Conservation (phyloP, 371 early-diverging fungal species). For the Parasitella parasitica region DNA sequence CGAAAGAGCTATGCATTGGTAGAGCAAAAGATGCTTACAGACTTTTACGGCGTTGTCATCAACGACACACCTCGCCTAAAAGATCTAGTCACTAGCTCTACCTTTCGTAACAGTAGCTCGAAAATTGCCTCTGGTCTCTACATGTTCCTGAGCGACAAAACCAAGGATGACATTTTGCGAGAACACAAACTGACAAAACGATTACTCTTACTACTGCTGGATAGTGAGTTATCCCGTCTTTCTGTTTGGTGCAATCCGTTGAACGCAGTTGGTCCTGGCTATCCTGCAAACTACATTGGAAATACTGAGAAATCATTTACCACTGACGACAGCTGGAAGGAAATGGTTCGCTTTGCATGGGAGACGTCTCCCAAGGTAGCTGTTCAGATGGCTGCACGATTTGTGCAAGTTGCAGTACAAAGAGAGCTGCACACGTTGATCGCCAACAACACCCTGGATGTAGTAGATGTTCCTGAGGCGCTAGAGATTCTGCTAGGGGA, state of each 20-base stretch:
- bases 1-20: constrained; percentile 65
- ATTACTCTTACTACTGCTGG: constrained; percentile 78
- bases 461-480: constrained; percentile 75
- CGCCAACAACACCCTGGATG: constrained; percentile 65
- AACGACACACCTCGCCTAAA: constrained; percentile 62
- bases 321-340: constrained; percentile 69
- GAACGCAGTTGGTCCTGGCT: constrained; percentile 44
- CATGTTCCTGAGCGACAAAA: constrained; percentile 47
- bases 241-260: constrained; percentile 83
- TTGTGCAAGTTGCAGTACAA: constrained; percentile 64
- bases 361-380: constrained; percentile 75
- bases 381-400: constrained; percentile 73
- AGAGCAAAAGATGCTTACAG: constrained; percentile 69
- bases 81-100: constrained; percentile 45
- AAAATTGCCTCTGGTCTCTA: constrained; percentile 40
- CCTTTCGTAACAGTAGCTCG: constrained; percentile 37
- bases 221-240: constrained; percentile 83
- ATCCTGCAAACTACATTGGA: constrained; percentile 42
- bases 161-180: constrained; percentile 27
- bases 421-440: constrained; percentile 69
- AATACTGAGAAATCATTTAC: constrained; percentile 49
- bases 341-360: constrained; percentile 82
- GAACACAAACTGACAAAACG: constrained; percentile 28
- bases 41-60: constrained; percentile 68
- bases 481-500: constrained; percentile 68